These are phyloP conservation scores for Botryotinia narcissicola DNA, from an alignment of 2,329 filamentous ascomycete species.

Conservation along the genomic window DNA sequence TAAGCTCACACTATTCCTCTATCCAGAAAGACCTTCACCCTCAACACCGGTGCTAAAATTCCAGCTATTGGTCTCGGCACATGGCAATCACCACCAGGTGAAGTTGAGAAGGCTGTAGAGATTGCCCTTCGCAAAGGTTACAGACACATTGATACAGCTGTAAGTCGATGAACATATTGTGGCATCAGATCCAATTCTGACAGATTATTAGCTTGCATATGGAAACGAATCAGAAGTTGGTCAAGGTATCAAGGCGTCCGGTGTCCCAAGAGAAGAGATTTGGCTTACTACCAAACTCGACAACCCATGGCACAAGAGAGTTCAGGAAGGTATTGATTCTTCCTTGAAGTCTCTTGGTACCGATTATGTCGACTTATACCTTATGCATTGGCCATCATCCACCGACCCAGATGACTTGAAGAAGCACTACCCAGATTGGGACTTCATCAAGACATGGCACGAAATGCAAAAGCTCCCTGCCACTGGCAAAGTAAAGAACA, in stretches of 20 bases:
- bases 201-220: slow-evolving; percentile 56
- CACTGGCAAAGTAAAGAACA: slow-evolving; percentile 72
- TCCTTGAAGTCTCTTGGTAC: slow-evolving; percentile 60
- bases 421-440: slow-evolving; percentile 74
- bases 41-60: slow-evolving; percentile 77
- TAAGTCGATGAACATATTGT: slow-evolving; percentile 26
- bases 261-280: slow-evolving; percentile 63
- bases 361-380: slow-evolving; percentile 68
- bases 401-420: slow-evolving; percentile 55
- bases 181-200: slow-evolving; percentile 7
- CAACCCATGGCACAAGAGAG: slow-evolving; percentile 74
- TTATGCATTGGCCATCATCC: slow-evolving; percentile 71
- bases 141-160: slow-evolving; percentile 67
- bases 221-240: slow-evolving; percentile 72
- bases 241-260: slow-evolving; percentile 63
- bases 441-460: slow-evolving; percentile 76
- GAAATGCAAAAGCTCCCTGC: slow-evolving; percentile 68
- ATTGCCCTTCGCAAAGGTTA: slow-evolving; percentile 66
- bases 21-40: slow-evolving; percentile 56
- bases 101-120: slow-evolving; percentile 70
- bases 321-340: slow-evolving; percentile 57
- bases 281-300: slow-evolving; percentile 80
- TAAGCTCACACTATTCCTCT: slow-evolving; percentile 26
- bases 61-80: slow-evolving; percentile 75
- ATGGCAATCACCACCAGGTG: slow-evolving; percentile 68